Evolutionary conservation across 352 stramenopile genomes (phyloP).

Genomic region (Halophytophthora batemanensis): DNA sequence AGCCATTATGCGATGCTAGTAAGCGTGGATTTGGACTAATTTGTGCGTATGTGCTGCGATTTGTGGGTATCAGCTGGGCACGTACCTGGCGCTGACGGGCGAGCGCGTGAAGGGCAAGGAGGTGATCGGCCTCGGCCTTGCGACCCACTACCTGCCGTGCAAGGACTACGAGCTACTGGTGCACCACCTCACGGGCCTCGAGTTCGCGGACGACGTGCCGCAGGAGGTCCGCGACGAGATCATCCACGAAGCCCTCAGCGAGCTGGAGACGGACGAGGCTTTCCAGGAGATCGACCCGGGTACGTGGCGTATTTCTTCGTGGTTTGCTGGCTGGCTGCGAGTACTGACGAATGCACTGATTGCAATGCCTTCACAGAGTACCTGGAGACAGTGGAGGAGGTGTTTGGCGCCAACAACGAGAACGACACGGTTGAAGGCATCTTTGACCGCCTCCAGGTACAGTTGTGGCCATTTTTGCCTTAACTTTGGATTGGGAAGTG

Average conservation of each 20-base stretch:
- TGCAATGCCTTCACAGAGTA: slow-evolving; percentile 41
- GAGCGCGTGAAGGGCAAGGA: slow-evolving; percentile 88
- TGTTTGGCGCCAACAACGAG: slow-evolving; percentile 76
- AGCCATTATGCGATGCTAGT: too few relatives aligned
- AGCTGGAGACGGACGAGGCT: slow-evolving; percentile 82
- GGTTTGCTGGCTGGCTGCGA: too few relatives aligned
- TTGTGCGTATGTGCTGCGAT: slow-evolving; percentile 6
- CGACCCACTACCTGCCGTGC: slow-evolving; percentile 95
- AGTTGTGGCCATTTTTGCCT: not conserved
- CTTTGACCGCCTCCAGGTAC: slow-evolving; percentile 42
- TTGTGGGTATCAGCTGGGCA: slow-evolving; percentile 60
- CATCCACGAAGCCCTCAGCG: slow-evolving; percentile 70
- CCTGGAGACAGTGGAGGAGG: slow-evolving; percentile 65
- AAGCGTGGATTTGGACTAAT: too few relatives aligned
- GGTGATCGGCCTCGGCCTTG: slow-evolving; percentile 91
- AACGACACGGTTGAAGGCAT: slow-evolving; percentile 78
- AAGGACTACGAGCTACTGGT: slow-evolving; percentile 87
- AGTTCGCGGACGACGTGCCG: slow-evolving; percentile 66
- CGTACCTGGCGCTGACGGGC: slow-evolving; percentile 95
- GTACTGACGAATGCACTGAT: too few relatives aligned
- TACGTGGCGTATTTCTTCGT: slow-evolving; percentile 12
- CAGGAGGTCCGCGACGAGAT: slow-evolving; percentile 85
- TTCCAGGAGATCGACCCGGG: slow-evolving; percentile 73
- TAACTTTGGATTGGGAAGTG: too few relatives aligned
- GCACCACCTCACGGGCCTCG: slow-evolving; percentile 79